Evolutionary conservation across 202 grass and related monocot species (phyloP), one percentile per base, ranked within the genome.

Genomic region (Schoenoplectus triqueter): DNA sequence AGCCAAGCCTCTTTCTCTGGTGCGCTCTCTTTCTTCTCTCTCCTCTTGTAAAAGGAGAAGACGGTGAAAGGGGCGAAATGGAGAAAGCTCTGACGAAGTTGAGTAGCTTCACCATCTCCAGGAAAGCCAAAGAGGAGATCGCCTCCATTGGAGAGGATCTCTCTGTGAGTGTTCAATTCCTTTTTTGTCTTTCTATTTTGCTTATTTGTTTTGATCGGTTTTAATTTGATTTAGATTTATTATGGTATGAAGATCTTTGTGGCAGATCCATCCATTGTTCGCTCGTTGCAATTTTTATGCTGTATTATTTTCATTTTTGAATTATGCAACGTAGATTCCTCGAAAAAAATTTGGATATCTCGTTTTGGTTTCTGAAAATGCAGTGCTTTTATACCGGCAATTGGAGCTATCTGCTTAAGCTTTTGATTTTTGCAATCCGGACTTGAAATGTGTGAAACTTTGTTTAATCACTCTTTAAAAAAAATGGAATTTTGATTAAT

Each of bases 41-140:
- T 66, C 6, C 21, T 52, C 6, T 20, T 68, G 47, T 6, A 65
- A 81, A 41, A 31, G 73, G n/a, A 62, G 19, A 44, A 84, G 81
- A 64, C 49, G 5, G 81, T 18, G 65, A 20, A 68, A 17, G 47
- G 56, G 69, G 10, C 7, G 81, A 87, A 79, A 91, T 98, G 96
- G 96, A 98, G 90, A 98, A 95, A 78, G 93, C 96, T 8, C 90
- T 98, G 84, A 95, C 86, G 80, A 98, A 98, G 87, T 86, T 98
- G 62, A 80, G 91, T 79, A 98, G 93, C 91, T 98, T 98, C 88
- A 90, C 87, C 80, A 94, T 98, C 73, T 86, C 96, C 45, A 87
- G 86, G 84, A 98, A 95, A 73, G 95, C 95, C 84, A 98, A 98
- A 88, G 84, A 95, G 86, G 95, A 98, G 88, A 91, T 98, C 88